Base-by-base conservation (phyloP, 768 basidiomycete genomes). In the Leccinum obscurum region DNA sequence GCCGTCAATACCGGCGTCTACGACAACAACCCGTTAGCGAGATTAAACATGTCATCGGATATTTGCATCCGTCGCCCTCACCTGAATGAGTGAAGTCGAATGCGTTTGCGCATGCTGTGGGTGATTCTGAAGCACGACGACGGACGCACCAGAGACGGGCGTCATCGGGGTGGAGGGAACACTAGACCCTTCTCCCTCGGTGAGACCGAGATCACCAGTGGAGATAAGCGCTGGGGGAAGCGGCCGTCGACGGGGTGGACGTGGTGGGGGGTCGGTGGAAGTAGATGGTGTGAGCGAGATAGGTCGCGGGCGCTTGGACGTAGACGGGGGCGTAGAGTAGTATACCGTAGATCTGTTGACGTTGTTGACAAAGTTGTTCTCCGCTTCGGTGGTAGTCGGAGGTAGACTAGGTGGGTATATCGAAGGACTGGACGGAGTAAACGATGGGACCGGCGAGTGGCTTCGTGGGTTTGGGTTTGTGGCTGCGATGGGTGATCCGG, bases 351-450 rank as follows among this genome's bases (percentile, higher is more conserved):
- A 70, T 49, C 77, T 76, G 11, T 24, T 54, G 11, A 10, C 13
- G 1, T 54, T 10, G n/a, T 20, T 11, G n/a, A 20, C n/a, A 44
- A 44, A 9, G 4, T 44, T 11, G 41, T 26, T 20, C 32, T 61
- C 60, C 14, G 32, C 50, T 17, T 74, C 73, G 4, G 41, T 44
- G 9, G 41, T 44, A 35, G 56, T 64, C 14, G 72, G 72, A 26
- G 80, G 78, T 20, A 84, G 66, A 58, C 76, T 79, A 1, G 78
- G 71, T 9, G 83, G 79, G 63, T 83, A 82, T 34, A 83, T 77
- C 0, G 84, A 83, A 51, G 83, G 82, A 52, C 77, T 81, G 20
- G 81, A 82, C 48, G 76, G 78, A 46, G 78, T 70, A 22, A 71
- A 66, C 6, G 78, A 80, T 15, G 58, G 56, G 35, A 32, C 35